Evolutionary conservation across 441 rosid genomes (phyloP).

Genomic region (Arabidopsis hybrid): DNA sequence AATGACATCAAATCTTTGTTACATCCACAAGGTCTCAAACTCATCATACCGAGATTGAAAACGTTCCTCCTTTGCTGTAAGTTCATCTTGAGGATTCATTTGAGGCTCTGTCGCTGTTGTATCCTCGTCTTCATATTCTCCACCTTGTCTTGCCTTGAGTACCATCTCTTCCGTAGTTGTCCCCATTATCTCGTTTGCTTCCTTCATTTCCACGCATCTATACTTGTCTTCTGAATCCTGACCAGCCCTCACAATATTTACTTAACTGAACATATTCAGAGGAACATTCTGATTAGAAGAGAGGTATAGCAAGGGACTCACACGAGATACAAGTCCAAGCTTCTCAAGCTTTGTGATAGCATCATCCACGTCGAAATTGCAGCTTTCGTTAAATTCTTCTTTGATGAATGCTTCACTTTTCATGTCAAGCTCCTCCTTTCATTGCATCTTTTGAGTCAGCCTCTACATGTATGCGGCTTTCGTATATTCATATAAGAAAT

Average conservation of each 20-base stretch:
- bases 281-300: background rate
- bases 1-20: conserved; percentile 1
- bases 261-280: background rate
- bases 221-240: conserved; percentile 64
- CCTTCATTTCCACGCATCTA: conserved; percentile 54
- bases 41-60: conserved; percentile 10
- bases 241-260: conserved; percentile 24
- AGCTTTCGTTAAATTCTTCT: conserved; percentile 54
- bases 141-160: conserved; percentile 57
- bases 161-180: conserved; percentile 82
- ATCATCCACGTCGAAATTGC: conserved; percentile 70
- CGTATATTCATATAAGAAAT: background rate
- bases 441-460: background rate
- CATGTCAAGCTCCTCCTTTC: conserved; percentile 53
- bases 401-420: conserved; percentile 56
- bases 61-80: conserved; percentile 35
- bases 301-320: conserved; percentile 32
- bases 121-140: conserved; percentile 29
- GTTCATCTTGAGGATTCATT: conserved; percentile 32
- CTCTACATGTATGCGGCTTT: background rate
- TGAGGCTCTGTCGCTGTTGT: conserved; percentile 22
- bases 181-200: conserved; percentile 76
- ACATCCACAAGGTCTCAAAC: conserved; percentile 40
- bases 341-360: conserved; percentile 63
- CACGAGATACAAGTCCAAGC: conserved; percentile 64